Evolutionary conservation across 352 stramenopile species (phyloP).

Genomic region (Phytophthora uliginosa): DNA sequence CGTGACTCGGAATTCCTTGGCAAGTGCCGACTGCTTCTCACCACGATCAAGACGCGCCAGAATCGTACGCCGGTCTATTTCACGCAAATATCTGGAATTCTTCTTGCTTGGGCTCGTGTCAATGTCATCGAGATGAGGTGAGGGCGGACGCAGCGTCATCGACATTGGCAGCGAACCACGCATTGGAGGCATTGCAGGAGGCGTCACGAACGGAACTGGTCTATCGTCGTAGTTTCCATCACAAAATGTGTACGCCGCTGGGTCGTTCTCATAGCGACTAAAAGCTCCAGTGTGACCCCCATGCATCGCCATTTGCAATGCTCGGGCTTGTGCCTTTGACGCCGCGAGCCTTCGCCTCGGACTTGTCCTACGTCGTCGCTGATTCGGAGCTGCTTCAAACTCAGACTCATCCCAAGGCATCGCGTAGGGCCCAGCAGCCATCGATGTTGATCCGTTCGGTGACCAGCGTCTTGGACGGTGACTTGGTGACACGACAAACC

Average conservation of each 20-base stretch:
- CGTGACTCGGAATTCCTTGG: constrained; percentile 70
- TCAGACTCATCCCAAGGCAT: constrained; percentile 12
- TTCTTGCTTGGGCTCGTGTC: constrained; percentile 33
- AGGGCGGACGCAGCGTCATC: background rate
- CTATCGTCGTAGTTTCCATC: constrained; percentile 6
- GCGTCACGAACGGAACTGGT: background rate
- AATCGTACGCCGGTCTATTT: constrained; percentile 63
- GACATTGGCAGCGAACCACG: constrained; percentile 3
- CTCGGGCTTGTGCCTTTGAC: constrained; percentile 25
- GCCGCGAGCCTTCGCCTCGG: constrained; percentile 30
- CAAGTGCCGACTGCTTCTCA: constrained; percentile 58
- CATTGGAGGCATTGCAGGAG: background rate
- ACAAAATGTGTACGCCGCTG: background rate
- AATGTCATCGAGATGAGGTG: background rate
- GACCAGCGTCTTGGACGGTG: constrained; percentile 23
- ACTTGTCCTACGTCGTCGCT: constrained; percentile 29
- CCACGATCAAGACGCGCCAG: constrained; percentile 48
- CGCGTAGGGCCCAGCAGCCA: background rate
- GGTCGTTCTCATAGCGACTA: background rate
- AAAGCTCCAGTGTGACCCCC: background rate
- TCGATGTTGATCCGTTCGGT: constrained; percentile 15
- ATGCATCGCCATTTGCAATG: constrained; percentile 14
- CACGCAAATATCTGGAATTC: constrained; percentile 50
- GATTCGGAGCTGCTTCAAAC: constrained; percentile 4
- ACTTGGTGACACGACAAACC: constrained; percentile 7